phyloP scores from a whole-genome alignment of 192 early-diverging fungal species.

The Pilaira anomala region DNA sequence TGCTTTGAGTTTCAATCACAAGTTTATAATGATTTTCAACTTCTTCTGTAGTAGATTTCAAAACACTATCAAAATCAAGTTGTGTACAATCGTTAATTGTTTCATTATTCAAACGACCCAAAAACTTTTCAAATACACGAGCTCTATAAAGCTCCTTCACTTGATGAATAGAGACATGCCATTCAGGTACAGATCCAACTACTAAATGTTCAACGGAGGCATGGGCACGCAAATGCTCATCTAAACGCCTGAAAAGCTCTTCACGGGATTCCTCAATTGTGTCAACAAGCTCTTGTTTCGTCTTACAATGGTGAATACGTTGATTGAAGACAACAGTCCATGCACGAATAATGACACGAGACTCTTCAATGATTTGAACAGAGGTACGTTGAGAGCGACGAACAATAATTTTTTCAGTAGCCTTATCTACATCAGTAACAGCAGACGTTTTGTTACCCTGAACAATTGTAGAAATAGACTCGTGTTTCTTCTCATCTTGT shows the following conservation, averaged over 20 bases:
- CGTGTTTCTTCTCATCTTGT: not conserved
- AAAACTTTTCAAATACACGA: slow-evolving; percentile 20
- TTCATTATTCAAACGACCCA: slow-evolving; percentile 8
- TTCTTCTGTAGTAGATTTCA: slow-evolving; percentile 1
- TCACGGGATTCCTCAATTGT: slow-evolving; percentile 17
- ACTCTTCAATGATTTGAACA: slow-evolving; percentile 14
- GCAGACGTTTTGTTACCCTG: not conserved
- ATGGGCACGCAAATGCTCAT: slow-evolving; percentile 15
- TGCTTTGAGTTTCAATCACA: not conserved
- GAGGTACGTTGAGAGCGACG: slow-evolving; percentile 7
- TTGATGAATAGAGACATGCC: slow-evolving; percentile 23
- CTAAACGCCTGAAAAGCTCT: slow-evolving; percentile 16
- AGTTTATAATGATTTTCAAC: slow-evolving; percentile 18
- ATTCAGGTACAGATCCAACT: slow-evolving; percentile 14
- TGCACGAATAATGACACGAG: slow-evolving; percentile 12
- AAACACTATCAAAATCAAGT: slow-evolving; percentile 4
- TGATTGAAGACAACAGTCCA: slow-evolving; percentile 21
- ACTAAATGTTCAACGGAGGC: slow-evolving; percentile 14
- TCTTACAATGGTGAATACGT: slow-evolving; percentile 15
- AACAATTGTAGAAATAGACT: not conserved
- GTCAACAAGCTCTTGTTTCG: slow-evolving; percentile 3
- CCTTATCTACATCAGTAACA: slow-evolving; percentile 5
- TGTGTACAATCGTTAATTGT: not conserved
- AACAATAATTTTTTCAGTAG: slow-evolving; percentile 2
- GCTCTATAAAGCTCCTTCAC: slow-evolving; percentile 27